Conservation (phyloP, 345 rosid genomes). For the Hibiscus tridactylites region DNA sequence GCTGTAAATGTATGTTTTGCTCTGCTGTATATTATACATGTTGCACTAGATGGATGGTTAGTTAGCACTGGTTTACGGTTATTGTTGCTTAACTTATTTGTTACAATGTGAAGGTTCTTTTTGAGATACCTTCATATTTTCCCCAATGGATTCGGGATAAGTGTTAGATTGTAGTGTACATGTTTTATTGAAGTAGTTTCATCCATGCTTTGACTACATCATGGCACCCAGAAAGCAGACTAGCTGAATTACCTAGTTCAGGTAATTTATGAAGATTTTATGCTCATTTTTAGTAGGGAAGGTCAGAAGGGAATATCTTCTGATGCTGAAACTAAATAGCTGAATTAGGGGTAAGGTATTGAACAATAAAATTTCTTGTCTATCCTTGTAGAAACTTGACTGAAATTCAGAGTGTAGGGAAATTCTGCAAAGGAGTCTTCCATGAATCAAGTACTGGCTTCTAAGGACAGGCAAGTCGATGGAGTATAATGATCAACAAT, state of each 20-base stretch:
- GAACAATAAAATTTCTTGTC: neutral
- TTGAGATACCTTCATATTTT: slow-evolving; percentile 1
- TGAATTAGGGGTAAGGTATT: neutral
- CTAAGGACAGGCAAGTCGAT: neutral
- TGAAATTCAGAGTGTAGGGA: neutral
- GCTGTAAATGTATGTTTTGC: slow-evolving; percentile 47
- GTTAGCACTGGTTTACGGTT: neutral
- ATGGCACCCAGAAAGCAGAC: too few relatives aligned
- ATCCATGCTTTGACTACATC: too few relatives aligned
- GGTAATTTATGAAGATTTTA: too few relatives aligned
- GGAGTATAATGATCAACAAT: neutral
- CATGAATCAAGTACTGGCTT: neutral
- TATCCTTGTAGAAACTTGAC: neutral
- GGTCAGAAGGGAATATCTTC: neutral
- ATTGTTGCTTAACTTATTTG: neutral
- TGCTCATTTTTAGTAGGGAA: too few relatives aligned
- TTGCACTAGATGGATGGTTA: slow-evolving; percentile 9
- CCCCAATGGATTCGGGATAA: neutral
- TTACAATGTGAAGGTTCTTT: neutral
- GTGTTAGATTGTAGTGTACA: neutral
- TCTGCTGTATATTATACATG: slow-evolving; percentile 5
- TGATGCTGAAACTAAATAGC: neutral
- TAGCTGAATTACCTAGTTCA: too few relatives aligned
- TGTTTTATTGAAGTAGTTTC: too few relatives aligned
- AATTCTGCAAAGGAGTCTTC: neutral